Evolutionary conservation across 164 flowering plant species (phyloP), one percentile per base, ranked within the genome.

Genomic region (Sedum album): DNA sequence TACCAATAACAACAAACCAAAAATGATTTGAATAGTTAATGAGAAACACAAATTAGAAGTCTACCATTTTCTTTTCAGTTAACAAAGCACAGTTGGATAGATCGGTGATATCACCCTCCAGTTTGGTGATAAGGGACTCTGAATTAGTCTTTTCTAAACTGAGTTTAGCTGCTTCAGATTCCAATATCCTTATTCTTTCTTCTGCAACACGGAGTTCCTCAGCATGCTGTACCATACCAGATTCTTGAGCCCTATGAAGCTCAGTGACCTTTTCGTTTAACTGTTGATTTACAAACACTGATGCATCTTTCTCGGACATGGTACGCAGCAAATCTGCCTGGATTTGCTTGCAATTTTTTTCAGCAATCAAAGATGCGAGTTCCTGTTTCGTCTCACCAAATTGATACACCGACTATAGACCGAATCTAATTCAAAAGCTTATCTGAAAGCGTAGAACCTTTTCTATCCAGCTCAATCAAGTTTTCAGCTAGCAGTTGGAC

Each of bases 11-110:
- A 66, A 71, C 17, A 61, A 55, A 21, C 68, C 57, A 46, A 63
- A 65, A 57, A 39, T 48, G 30, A 46, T 68, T 26, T 31, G 28
- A 46, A 66, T 15, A 11, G 17, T 15, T 41, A 0, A 7, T 60
- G n/a, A 23, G n/a, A 64, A 6, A 15, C 65, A 48, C 23, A 44
- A 21, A 62, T 1, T 72, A 23, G 36, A 41, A 33, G 64, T 84
- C 60, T 66, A 95, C 99, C 97, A 79, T 80, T 85, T 82, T 83
- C 69, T 76, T 78, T 70, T 89, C 91, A 48, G 83, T 83, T 55
- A 74, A 67, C 72, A 74, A 79, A 30, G 85, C 82, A 68, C 68
- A 71, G 71, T 83, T 90, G 17, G 81, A 70, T 73, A 86, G 49
- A 64, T 75, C 67, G 31, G 64, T 68, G 68, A 81, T 75, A 70